Base-by-base conservation (phyloP, 257 asterid genomes). In the Nicotiana undulata region DNA sequence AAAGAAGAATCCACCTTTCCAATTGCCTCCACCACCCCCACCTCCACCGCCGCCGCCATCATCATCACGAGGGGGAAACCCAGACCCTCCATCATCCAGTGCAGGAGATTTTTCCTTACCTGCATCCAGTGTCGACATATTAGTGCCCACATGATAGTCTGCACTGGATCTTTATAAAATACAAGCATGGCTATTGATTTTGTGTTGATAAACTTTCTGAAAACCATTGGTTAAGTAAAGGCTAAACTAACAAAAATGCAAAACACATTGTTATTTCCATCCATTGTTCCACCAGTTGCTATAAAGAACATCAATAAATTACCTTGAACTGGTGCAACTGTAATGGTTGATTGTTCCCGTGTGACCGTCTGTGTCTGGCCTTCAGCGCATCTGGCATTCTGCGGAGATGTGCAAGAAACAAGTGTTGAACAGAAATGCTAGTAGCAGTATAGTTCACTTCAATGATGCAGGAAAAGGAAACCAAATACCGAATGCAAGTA, bases 301-400 rank as follows among this genome's bases (percentile, higher is more conserved):
- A 66, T 31, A 9, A 15, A 77, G 63, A 32, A 51, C 61, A 79
- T 31, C 81, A 80, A 84, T 78, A 29, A 20, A 51, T 66, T 83
- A 93, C 98, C 97, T 89, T 91, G 96, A 65, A 84, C 83, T 75
- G 97, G 98, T 15, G 97, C 97, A 83, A 94, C 93, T 28, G 97
- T 93, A 80, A 94, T 90, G 65, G 97, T 94, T 24, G 98, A 94
- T 34, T 97, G 90, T 83, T 93, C 87, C 44, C 97, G 91, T 3
- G 97, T 93, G 53, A 94, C 92, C 44, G 97, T 94, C 82, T 94
- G 97, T 20, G 98, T 94, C 80, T 93, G 97, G 83, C 89, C 97
- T 32, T 91, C 93, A 37, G 91, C 89, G 82, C 97, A 92, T 56
- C 90, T 93, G 28, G 96, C 97, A 85, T 79, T 94, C 98, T 94